phyloP scores from a whole-genome alignment of 2,329 filamentous ascomycete genomes.

The Cladosporium sp. region DNA sequence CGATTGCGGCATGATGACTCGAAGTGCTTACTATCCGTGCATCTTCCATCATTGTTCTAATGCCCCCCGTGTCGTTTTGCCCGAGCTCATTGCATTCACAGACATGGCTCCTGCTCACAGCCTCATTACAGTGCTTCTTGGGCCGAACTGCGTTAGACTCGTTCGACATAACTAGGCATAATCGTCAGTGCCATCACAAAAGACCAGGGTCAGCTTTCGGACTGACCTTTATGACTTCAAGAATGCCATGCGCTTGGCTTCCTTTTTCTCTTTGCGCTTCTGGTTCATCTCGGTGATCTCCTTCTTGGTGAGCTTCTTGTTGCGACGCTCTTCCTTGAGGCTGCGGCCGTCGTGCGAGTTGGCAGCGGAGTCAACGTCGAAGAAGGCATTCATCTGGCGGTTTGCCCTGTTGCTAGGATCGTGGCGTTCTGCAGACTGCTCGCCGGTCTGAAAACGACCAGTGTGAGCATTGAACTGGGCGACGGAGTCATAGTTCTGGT shows the following conservation, averaged over 20 bases:
- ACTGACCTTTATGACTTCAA: conserved; percentile 61
- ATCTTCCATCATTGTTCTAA: no score
- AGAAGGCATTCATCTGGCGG: conserved; percentile 89
- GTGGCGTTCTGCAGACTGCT: conserved; percentile 68
- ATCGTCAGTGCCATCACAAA: neutral
- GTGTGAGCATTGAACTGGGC: conserved; percentile 90
- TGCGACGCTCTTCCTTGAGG: conserved; percentile 82
- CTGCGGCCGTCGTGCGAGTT: conserved; percentile 87
- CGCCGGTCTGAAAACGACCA: conserved; percentile 69
- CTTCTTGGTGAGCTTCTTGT: conserved; percentile 76
- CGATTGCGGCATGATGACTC: no score
- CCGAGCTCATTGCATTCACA: no score
- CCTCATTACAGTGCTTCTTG: no score
- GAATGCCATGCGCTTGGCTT: conserved; percentile 92
- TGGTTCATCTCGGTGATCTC: conserved; percentile 90
- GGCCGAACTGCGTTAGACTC: no score
- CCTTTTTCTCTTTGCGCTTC: conserved; percentile 82
- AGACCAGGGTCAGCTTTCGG: no score
- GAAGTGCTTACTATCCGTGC: no score
- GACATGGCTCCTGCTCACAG: no score
- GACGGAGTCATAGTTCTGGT: conserved; percentile 55
- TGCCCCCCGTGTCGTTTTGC: no score
- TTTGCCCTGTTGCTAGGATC: conserved; percentile 82
- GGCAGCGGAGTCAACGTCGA: conserved; percentile 90
- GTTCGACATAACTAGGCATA: neutral